Base-by-base conservation (phyloP, 2,329 filamentous ascomycete genomes). In the Endocalyx cinctus region DNA sequence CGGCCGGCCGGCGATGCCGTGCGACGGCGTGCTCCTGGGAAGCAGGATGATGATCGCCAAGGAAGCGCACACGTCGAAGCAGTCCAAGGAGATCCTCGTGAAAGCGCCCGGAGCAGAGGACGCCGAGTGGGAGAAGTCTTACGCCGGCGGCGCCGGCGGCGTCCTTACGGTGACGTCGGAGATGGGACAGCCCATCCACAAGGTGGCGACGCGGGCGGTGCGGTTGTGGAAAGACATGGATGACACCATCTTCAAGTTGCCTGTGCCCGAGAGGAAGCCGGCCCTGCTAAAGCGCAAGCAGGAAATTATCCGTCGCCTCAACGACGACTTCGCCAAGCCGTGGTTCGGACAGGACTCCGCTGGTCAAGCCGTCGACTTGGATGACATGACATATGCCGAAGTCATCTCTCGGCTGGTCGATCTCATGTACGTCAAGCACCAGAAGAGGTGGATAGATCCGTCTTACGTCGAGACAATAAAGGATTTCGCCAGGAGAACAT, bases 31-130 rank as follows among this genome's bases (percentile, higher is more conserved):
- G 34, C 47, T 70, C 31, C 60, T 70, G 22, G 66, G 63, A 26
- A 67, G 63, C 41, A 63, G 66, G 29, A 54, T 67, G 28, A 70
- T 70, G 66, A 63, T 62, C 15, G 62, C 65, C 14, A 65, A 64
- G 42, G 66, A 70, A 37, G 63, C 63, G 1, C 46, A 64, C 37
- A 70, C 66, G 0, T 62, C 60, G 0, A 57, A 52, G 30, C 57
- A 56, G 19, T 64, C 63, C 5, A 69, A 69, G 45, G 50, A 63
- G 34, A 60, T 62, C 5, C 69, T 70, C 33, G 60, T 63, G 7
- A 58, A 64, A 29, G 58, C 66, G 5, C 50, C 46, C 3, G 66
- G 66, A 37, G 50, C 67, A 6, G 55, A 61, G 8, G 63, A 68
- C 33, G 44, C 46, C 14, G 60, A 66, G 2, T 69, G 66, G 66